phyloP scores from a whole-genome alignment of 257 asterid genomes.

The Solanum acaule region DNA sequence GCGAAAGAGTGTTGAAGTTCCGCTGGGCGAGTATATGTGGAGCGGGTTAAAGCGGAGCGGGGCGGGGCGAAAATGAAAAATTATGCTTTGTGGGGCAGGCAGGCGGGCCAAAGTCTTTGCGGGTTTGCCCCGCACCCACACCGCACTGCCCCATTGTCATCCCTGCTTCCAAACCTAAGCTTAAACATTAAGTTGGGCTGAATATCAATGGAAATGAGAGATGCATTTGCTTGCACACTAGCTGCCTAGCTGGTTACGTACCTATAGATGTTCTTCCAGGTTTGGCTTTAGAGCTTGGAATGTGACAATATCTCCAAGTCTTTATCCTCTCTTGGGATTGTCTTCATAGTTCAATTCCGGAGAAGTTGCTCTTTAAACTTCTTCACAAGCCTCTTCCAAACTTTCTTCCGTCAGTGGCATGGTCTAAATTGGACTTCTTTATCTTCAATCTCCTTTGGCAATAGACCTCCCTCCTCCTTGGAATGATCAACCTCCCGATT shows the following conservation, averaged over 20 bases:
- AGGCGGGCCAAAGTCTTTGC: background rate
- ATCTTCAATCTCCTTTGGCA: background rate
- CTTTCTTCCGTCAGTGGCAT: background rate
- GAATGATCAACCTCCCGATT: background rate
- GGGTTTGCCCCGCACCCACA: background rate
- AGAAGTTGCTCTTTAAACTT: background rate
- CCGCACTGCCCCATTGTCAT: too few relatives aligned
- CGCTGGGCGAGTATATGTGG: background rate
- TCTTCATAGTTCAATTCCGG: background rate
- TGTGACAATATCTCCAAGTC: background rate
- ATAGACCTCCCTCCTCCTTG: background rate
- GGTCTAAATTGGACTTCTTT: background rate
- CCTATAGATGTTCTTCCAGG: too few relatives aligned
- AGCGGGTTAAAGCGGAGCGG: background rate
- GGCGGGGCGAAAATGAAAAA: background rate
- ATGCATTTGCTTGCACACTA: background rate
- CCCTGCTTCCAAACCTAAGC: background rate
- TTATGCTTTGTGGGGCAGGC: background rate
- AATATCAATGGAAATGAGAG: background rate
- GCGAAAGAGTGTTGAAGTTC: background rate
- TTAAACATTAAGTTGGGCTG: background rate
- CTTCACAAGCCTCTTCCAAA: background rate
- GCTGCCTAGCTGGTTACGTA: background rate
- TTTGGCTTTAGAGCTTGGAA: background rate
- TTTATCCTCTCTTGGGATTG: background rate